A percentile compares a stretch with the other conserved stretches of the same genome.
phyloP scores from a whole-genome alignment of 208 protist species.

The Endotrypanum monterogeii region DNA sequence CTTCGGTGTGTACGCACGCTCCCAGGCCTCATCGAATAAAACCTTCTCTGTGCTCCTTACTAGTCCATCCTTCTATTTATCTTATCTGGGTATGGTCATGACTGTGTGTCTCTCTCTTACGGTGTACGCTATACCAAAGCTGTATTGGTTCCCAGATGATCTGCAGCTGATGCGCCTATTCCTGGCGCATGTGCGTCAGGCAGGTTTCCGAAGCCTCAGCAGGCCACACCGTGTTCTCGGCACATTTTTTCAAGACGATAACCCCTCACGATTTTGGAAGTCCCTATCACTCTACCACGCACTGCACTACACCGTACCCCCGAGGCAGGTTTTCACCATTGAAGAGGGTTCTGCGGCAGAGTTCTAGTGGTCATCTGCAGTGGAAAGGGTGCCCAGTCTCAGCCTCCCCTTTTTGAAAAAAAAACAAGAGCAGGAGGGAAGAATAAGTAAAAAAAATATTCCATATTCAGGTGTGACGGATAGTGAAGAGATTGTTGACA shows the following conservation, averaged over 20 bases:
- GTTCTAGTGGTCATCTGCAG: not conserved
- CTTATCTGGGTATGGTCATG: slow-evolving; percentile 43
- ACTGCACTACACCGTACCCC: slow-evolving; percentile 26
- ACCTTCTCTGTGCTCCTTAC: slow-evolving; percentile 57
- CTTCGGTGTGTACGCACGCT: slow-evolving; percentile 41
- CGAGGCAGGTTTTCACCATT: slow-evolving; percentile 18
- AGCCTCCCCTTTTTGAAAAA: too few relatives aligned
- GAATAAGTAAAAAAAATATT: too few relatives aligned
- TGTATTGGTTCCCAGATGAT: slow-evolving; percentile 65
- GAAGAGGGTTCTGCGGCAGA: slow-evolving; percentile 15
- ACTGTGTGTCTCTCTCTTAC: slow-evolving; percentile 47
- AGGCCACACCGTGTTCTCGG: slow-evolving; percentile 24
- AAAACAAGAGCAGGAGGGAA: not conserved
- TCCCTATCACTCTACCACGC: slow-evolving; percentile 47
- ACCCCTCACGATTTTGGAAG: slow-evolving; percentile 54
- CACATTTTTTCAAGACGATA: slow-evolving; percentile 49
- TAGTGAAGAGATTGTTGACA: too few relatives aligned
- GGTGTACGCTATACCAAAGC: slow-evolving; percentile 55
- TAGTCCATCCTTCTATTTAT: slow-evolving; percentile 62
- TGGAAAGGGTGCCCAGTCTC: not conserved
- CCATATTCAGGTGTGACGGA: too few relatives aligned
- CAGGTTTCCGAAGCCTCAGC: slow-evolving; percentile 11
- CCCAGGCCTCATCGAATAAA: slow-evolving; percentile 33
- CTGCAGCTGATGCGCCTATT: slow-evolving; percentile 61
- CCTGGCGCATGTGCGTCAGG: slow-evolving; percentile 25